Conservation (phyloP, 2,329 filamentous ascomycete species). For the Stachybotrys elegans region DNA sequence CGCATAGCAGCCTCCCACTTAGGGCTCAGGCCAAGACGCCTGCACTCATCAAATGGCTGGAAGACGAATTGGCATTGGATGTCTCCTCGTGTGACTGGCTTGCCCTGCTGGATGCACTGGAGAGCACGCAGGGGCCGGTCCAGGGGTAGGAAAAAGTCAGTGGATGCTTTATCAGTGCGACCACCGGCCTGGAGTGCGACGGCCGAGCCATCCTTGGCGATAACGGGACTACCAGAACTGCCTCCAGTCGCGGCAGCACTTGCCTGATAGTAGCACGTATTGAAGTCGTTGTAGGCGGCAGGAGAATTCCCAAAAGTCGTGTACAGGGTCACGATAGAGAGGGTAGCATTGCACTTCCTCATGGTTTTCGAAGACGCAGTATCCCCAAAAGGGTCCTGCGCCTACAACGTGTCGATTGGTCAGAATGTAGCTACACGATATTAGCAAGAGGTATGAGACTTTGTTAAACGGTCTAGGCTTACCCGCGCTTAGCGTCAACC, state of each 20-base stretch:
- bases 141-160: conserved; percentile 93
- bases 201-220: conserved; percentile 89
- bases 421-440: conserved; percentile 59
- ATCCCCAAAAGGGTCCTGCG: conserved; percentile 94
- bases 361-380: conserved; percentile 98
- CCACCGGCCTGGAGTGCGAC: conserved; percentile 93
- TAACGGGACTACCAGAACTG: conserved; percentile 96
- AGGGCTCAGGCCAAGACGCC: conserved; percentile 76
- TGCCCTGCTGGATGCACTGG: conserved; percentile 73
- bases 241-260: conserved; percentile 94
- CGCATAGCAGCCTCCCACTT: conserved; percentile 84
- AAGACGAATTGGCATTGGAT: conserved; percentile 97
- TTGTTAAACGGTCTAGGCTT: conserved; percentile 26
- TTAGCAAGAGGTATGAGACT: conserved; percentile 1
- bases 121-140: conserved; percentile 86
- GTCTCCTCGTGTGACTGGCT: conserved; percentile 81
- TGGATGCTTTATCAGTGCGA: conserved; percentile 88
- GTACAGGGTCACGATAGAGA: conserved; percentile 95
- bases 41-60: conserved; percentile 96
- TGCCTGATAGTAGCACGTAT: conserved; percentile 92
- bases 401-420: conserved; percentile 93
- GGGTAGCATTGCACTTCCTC: conserved; percentile 94
- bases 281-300: conserved; percentile 99
- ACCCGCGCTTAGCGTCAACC: conserved; percentile 87
- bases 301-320: conserved; percentile 95